Conservation (phyloP, 495 filamentous ascomycete genomes). For the Lichina pygmaea region DNA sequence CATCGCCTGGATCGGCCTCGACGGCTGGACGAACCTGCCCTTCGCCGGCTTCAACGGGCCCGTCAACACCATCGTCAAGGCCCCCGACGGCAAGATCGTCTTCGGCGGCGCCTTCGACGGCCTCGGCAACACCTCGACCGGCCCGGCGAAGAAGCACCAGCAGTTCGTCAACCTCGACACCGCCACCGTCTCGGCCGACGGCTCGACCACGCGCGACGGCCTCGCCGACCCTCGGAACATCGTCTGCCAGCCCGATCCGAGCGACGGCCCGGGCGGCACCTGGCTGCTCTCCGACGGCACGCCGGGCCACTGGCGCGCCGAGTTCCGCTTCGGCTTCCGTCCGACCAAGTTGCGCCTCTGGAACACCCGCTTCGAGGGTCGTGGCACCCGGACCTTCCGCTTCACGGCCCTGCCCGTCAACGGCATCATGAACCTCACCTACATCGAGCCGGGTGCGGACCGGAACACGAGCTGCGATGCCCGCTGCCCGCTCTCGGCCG, state of each 20-base stretch:
- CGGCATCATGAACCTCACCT: slow-evolving; percentile 94
- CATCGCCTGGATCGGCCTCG: slow-evolving; percentile 47
- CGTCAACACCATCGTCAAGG: slow-evolving; percentile 61
- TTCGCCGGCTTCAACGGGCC: slow-evolving; percentile 92
- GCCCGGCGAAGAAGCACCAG: slow-evolving; percentile 26
- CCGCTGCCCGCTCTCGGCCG: slow-evolving; percentile 50
- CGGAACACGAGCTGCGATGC: slow-evolving; percentile 42
- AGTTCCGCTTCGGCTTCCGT: slow-evolving; percentile 53
- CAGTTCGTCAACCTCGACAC: slow-evolving; percentile 68
- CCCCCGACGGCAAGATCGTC: slow-evolving; percentile 53
- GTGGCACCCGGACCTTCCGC: slow-evolving; percentile 66
- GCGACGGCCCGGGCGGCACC: slow-evolving; percentile 39
- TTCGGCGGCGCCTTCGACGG: slow-evolving; percentile 85
- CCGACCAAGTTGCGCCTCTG: slow-evolving; percentile 71
- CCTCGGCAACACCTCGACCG: slow-evolving; percentile 49
- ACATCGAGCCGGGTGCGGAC: slow-evolving; percentile 42
- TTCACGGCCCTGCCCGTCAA: slow-evolving; percentile 58
- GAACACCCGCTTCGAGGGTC: slow-evolving; percentile 67
- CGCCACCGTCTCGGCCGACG: slow-evolving; percentile 40
- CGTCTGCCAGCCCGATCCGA: slow-evolving; percentile 44
- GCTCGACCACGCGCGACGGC: slow-evolving; percentile 30
- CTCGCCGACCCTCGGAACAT: slow-evolving; percentile 64
- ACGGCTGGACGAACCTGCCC: slow-evolving; percentile 60
- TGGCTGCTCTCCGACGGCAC: slow-evolving; percentile 66
- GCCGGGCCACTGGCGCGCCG: slow-evolving; percentile 61